Evolutionary conservation across 257 asterid genomes (phyloP).

Genomic region (Solanum chmielewskii): DNA sequence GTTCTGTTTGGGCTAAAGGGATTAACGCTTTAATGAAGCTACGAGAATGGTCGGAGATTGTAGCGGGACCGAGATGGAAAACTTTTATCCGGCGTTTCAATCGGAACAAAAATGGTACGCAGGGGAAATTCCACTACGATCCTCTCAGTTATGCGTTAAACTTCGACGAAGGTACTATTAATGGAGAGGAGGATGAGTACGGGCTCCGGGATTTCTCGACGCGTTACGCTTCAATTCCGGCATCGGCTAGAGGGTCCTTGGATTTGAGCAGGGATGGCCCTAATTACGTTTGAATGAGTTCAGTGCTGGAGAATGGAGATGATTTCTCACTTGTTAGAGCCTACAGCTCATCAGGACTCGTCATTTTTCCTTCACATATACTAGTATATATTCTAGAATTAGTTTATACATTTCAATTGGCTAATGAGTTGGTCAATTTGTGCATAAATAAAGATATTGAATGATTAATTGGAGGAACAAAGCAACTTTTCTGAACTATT

Average conservation of each 20-base stretch:
- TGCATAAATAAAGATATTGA: background rate
- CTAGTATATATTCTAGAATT: background rate
- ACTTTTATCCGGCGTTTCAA: conserved; percentile 78
- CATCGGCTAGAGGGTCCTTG: conserved; percentile 35
- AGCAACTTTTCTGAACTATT: background rate
- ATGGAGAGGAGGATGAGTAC: conserved; percentile 33
- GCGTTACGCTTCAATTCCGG: conserved; percentile 47
- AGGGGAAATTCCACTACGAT: background rate
- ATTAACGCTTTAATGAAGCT: conserved; percentile 43
- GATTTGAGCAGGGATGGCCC: conserved; percentile 55
- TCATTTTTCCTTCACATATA: background rate
- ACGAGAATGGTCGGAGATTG: conserved; percentile 85
- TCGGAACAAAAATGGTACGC: conserved; percentile 11
- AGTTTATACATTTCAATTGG: background rate
- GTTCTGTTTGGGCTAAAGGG: conserved; percentile 36
- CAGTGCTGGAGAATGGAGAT: background rate
- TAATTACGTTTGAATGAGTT: conserved; percentile 21
- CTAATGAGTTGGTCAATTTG: background rate
- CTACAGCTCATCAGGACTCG: background rate
- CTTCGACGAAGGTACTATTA: conserved; percentile 50
- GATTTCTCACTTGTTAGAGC: background rate
- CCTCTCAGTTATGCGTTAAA: background rate
- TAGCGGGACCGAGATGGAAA: conserved; percentile 84
- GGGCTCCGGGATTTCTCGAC: conserved; percentile 55
- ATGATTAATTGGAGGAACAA: background rate